These are phyloP conservation scores for Grosmannia clavigera DNA, from an alignment of 2,329 filamentous ascomycete genomes.

Conservation along the genomic window DNA sequence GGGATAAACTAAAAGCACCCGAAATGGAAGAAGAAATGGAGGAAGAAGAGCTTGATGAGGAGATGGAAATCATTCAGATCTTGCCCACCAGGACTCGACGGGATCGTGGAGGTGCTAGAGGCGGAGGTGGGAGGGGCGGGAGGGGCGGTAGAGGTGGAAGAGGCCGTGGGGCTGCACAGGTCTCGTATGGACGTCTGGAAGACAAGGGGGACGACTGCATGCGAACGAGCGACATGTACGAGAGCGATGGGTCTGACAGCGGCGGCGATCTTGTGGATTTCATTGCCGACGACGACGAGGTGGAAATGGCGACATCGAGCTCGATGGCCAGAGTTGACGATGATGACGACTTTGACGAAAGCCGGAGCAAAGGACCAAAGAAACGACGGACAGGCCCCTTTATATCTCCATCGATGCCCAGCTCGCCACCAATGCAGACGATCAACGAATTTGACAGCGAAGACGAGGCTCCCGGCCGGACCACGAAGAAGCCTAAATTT, in stretches of 20 bases:
- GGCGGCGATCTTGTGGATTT: conserved; percentile 42
- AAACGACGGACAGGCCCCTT: not conserved
- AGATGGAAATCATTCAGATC: conserved; percentile 2
- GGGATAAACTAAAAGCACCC: not conserved
- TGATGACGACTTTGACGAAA: not conserved
- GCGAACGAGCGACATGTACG: conserved; percentile 33
- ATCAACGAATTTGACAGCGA: not conserved
- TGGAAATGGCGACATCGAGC: conserved; percentile 2
- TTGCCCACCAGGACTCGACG: not conserved
- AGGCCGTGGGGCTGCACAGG: conserved; percentile 5
- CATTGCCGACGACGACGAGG: conserved; percentile 37
- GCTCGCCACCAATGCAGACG: not conserved
- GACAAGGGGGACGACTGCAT: conserved; percentile 40
- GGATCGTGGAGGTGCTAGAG: conserved; percentile 4
- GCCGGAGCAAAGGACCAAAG: not conserved
- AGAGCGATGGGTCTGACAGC: conserved; percentile 34
- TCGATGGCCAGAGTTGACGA: not conserved
- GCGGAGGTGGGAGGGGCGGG: conserved; percentile 10
- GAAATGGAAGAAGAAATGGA: not conserved
- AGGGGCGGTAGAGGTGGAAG: conserved; percentile 3
- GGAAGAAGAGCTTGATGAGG: not conserved
- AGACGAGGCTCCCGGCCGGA: not conserved
- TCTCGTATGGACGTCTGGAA: conserved; percentile 21
- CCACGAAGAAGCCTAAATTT: not conserved
- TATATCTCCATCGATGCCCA: not conserved